Conservation (phyloP, 331 rosid genomes). For the Telfairia occidentalis region DNA sequence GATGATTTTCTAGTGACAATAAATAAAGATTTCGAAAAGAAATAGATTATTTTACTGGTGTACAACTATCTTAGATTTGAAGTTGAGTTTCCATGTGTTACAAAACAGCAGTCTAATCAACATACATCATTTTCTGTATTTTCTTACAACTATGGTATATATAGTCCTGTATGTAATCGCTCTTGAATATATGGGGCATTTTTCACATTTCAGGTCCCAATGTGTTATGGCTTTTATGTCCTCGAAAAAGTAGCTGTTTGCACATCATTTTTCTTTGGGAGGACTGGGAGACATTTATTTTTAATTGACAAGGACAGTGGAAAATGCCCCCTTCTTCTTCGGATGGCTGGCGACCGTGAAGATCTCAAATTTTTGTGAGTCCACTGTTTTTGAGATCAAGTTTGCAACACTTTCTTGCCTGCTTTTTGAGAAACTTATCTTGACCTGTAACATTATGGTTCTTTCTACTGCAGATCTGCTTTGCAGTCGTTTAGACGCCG, state of each 20-base stretch:
- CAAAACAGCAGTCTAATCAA: not conserved
- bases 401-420: not conserved
- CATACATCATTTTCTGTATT: constrained; percentile 1
- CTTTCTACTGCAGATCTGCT: constrained; percentile 59
- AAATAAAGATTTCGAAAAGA: not conserved
- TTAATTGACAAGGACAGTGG: constrained; percentile 48
- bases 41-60: not conserved
- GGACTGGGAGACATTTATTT: constrained; percentile 68
- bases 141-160: not conserved
- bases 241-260: constrained; percentile 56
- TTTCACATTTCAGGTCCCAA: constrained; percentile 52
- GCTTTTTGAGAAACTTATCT: constrained; percentile 6
- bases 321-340: constrained; percentile 83
- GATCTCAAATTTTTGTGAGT: constrained; percentile 74
- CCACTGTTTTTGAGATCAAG: not conserved
- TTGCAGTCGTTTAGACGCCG: constrained; percentile 65
- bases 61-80: not conserved
- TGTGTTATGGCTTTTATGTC: constrained; percentile 53
- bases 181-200: constrained; percentile 15
- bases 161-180: not conserved
- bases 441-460: constrained; percentile 4
- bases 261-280: constrained; percentile 51
- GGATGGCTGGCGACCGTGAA: constrained; percentile 56
- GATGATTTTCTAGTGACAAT: not conserved
- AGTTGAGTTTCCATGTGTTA: not conserved